Percentiles rank a stretch among this genome's conserved stretches.
Conservation (phyloP, 306 rosid genomes). For the Prunus armeniaca region DNA sequence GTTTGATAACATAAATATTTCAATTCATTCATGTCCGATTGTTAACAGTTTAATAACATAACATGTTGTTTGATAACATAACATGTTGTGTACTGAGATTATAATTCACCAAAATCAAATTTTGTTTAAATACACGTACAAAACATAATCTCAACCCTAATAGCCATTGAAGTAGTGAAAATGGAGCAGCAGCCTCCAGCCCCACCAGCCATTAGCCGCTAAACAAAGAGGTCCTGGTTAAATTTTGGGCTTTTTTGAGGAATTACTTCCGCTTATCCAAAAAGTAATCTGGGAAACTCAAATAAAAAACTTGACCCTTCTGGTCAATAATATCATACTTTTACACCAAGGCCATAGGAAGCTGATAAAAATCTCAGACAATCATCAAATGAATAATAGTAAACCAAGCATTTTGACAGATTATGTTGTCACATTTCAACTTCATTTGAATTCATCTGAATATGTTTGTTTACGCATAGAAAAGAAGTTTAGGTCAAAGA, state of each 20-base stretch:
- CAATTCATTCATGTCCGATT: no score
- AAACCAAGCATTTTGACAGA: conserved; percentile 3
- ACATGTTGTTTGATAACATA: no score
- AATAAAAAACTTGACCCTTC: not conserved
- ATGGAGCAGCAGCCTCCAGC: no score
- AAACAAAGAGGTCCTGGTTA: no score
- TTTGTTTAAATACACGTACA: no score
- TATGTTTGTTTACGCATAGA: not conserved
- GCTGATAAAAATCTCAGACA: not conserved
- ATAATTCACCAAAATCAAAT: no score
- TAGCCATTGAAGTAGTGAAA: no score
- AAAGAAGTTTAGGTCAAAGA: not conserved
- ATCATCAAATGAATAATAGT: not conserved
- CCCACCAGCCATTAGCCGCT: no score
- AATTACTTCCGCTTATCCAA: not conserved
- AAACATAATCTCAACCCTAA: no score
- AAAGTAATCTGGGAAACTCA: not conserved
- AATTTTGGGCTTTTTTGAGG: not conserved
- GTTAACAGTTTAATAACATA: no score
- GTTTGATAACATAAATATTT: no score
- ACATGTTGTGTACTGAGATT: no score
- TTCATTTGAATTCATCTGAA: not conserved
- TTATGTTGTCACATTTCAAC: not conserved
- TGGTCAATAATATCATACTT: not conserved
- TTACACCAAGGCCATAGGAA: not conserved